phyloP scores from a whole-genome alignment of 371 early-diverging fungal genomes.

The Lichtheimia ornata region DNA sequence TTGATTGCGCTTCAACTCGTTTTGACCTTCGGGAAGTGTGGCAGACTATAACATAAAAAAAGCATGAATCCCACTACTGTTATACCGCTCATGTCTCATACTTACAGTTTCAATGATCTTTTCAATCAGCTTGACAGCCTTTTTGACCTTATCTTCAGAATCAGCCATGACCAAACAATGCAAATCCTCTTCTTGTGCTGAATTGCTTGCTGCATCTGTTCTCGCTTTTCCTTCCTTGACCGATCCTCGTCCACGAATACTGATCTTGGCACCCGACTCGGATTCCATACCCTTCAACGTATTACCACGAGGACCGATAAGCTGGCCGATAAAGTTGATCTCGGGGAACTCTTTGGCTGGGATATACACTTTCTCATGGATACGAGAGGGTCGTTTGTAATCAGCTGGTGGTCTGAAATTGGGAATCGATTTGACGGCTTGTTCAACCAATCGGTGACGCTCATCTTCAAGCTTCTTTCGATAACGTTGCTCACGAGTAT shows the following conservation, averaged over 20 bases:
- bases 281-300: constrained; percentile 94
- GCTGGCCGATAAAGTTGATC: constrained; percentile 95
- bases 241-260: constrained; percentile 95
- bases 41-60: constrained; percentile 62
- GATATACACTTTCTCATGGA: constrained; percentile 91
- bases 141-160: constrained; percentile 83
- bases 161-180: constrained; percentile 94
- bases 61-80: not conserved
- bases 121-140: constrained; percentile 84
- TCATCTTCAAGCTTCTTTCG: constrained; percentile 93
- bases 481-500: constrained; percentile 92
- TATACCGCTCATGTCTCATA: not conserved
- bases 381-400: constrained; percentile 83
- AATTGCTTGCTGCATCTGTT: constrained; percentile 63
- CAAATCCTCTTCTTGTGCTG: constrained; percentile 92
- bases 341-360: constrained; percentile 95
- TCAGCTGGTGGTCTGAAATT: constrained; percentile 89
- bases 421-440: constrained; percentile 75
- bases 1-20: constrained; percentile 92
- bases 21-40: constrained; percentile 91
- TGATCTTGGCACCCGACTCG: constrained; percentile 93
- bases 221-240: constrained; percentile 94
- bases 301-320: constrained; percentile 97
- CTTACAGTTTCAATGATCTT: constrained; percentile 91
- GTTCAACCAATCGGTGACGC: constrained; percentile 85